Percentiles rank a stretch among this genome's conserved stretches.
Conservation (phyloP, 2,329 filamentous ascomycete genomes). For the Pezicula radicicola region DNA sequence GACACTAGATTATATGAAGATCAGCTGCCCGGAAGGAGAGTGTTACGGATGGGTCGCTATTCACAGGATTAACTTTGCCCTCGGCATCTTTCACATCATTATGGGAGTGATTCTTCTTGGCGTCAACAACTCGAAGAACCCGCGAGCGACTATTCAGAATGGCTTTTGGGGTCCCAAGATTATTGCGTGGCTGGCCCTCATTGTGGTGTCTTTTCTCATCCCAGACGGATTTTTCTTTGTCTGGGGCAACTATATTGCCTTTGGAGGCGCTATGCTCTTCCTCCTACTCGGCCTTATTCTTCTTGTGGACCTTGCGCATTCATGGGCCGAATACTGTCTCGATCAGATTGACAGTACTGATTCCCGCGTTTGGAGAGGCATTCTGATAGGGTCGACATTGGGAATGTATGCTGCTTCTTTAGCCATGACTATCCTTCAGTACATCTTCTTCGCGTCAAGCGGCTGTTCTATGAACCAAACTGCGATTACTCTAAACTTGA, state of each 20-base stretch:
- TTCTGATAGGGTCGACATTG: conserved; percentile 88
- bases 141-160: conserved; percentile 86
- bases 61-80: conserved; percentile 95
- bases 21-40: conserved; percentile 84
- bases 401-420: conserved; percentile 91
- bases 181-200: conserved; percentile 79
- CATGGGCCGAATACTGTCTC: conserved; percentile 95
- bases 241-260: conserved; percentile 92
- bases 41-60: conserved; percentile 97
- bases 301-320: conserved; percentile 91
- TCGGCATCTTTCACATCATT: conserved; percentile 89
- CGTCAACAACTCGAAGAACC: conserved; percentile 82
- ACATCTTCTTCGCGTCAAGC: conserved; percentile 84
- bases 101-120: conserved; percentile 83
- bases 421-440: conserved; percentile 95
- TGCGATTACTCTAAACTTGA: conserved; percentile 88
- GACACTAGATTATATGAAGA: conserved; percentile 93
- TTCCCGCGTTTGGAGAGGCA: conserved; percentile 76
- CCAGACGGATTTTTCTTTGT: conserved; percentile 92
- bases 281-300: conserved; percentile 88
- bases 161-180: conserved; percentile 99
- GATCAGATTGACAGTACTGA: conserved; percentile 89
- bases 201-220: conserved; percentile 92
- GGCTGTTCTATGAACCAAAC: conserved; percentile 95
- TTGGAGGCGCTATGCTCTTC: conserved; percentile 88